Base-by-base conservation (phyloP, 345 rosid species). In the Atalantia buxifolia region DNA sequence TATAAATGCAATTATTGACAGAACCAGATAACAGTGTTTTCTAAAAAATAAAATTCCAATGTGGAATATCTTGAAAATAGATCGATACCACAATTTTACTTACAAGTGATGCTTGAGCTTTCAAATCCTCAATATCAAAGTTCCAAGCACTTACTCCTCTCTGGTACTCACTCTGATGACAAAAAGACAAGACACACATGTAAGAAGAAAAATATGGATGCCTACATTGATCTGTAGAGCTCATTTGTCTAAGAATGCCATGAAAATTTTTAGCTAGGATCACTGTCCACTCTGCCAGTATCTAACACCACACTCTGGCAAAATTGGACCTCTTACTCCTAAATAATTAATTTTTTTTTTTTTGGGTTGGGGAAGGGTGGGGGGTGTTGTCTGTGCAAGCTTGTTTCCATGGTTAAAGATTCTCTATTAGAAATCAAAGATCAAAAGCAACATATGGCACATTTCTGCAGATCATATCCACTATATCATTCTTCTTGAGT, bases 121-220 rank as follows among this genome's bases (percentile, higher is more conserved):
- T 97, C 79, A 97, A 84, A 91, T 97, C 99, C 77, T 88, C 95
- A 76, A 97, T 65, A 79, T 97, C 98, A 80, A 97, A 97, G 79
- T 97, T 92, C 99, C 99, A 97, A 76, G 99, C 98, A 84, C 99
- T 97, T 77, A 97, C 99, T 83, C 99, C 99, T 85, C 98, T 85
- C 77, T 97, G 91, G 86, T 94, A 97, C 86, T 97, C 99, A 75
- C 98, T 94, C 99, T 97, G 87, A 77, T 77, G 63, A 79, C 45
- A 78, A 62, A 69, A 77, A 66, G 42, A 67, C 22, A 77, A 59
- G 56, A 27, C 7, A 64, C 36, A 40, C 33, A 31, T 42, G 59
- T 61, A 62, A 75, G 62, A 48, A 28, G 31, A 75, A 50, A 50
- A 75, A 48, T 21, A 64, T 4, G 50, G 48, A 12, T 48, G 31